Evolutionary conservation across 2,329 filamentous ascomycete genomes (phyloP).

Genomic region (Fusarium setosum): DNA sequence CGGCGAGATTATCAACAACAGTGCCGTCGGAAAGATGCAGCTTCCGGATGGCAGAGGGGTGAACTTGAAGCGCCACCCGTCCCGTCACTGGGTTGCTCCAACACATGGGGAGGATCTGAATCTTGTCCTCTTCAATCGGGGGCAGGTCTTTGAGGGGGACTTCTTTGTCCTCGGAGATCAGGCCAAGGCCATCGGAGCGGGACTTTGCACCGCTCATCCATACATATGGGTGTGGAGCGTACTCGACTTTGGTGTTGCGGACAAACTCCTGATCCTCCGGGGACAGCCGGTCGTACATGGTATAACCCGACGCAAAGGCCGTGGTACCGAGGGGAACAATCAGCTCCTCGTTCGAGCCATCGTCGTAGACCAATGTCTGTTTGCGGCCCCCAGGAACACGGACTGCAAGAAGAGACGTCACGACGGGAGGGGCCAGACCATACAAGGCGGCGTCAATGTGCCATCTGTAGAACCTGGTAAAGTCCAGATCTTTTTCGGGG

Average conservation of each 20-base stretch:
- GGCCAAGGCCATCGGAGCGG: constrained; percentile 75
- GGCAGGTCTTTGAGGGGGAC: constrained; percentile 70
- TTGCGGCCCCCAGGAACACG: constrained; percentile 73
- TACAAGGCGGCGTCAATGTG: constrained; percentile 85
- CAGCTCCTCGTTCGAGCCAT: constrained; percentile 73
- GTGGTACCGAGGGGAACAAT: constrained; percentile 80
- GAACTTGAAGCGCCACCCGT: constrained; percentile 76
- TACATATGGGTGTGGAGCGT: constrained; percentile 83
- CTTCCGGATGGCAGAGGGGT: constrained; percentile 77
- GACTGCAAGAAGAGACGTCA: constrained; percentile 80
- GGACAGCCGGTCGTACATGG: constrained; percentile 76
- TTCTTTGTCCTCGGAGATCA: constrained; percentile 75
- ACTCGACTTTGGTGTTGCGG: constrained; percentile 75
- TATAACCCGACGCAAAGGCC: constrained; percentile 78
- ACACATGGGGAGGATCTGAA: constrained; percentile 79
- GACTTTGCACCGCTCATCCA: constrained; percentile 81
- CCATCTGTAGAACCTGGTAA: constrained; percentile 77
- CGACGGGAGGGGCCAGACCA: constrained; percentile 77
- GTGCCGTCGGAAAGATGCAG: constrained; percentile 75
- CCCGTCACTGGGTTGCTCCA: constrained; percentile 82
- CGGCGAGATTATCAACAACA: constrained; percentile 74
- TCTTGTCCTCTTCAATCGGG: constrained; percentile 71
- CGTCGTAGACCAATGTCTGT: constrained; percentile 79
- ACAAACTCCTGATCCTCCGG: constrained; percentile 75
- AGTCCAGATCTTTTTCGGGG: constrained; percentile 59